Base-by-base conservation (phyloP, 768 basidiomycete genomes). In the Leccinellum luteum region DNA sequence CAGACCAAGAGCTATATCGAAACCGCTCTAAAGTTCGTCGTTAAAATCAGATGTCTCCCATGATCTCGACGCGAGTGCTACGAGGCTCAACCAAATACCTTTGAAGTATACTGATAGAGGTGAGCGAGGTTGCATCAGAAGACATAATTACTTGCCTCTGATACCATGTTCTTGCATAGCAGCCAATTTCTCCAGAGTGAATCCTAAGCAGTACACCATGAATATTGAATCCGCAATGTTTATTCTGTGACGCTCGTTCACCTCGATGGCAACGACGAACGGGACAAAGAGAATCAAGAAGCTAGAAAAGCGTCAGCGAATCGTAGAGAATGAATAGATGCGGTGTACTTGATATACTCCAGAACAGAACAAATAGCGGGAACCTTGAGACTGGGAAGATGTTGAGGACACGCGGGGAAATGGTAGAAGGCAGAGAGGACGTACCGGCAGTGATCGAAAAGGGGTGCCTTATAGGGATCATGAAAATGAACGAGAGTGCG, bases 121-220 rank as follows among this genome's bases (percentile, higher is more conserved):
- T 65, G 48, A 67, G 62, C 15, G 15, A 23, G 15, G 14, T n/a
- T 25, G 34, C 21, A 43, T 15, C 32, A 17, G 10, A 14, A 19
- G 27, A 14, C 3, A 15, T 17, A 23, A 50, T 48, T 23, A 43
- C 69, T 41, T 45, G 90, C 94, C 92, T 82, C 82, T 86, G 49
- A 98, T 85, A 4, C 94, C 95, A 68, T 94, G 94, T 69, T 98
- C 94, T 69, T 97, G 92, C 87, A 96, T 93, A 4, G 93, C 89
- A 21, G 95, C 95, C 9, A 95, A 76, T 69, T 94, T 96, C 69
- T 98, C 95, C n/a, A 98, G 78, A 1, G 91, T 84, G 71, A 97
- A 98, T 0, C 94, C 94, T 63, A 86, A 74, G 2, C 83, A 79
- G 66, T 87, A 90, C 4, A 83, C 62, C 84, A 97, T 93, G 70